Evolutionary conservation across 805 yeast species (phyloP), one percentile per base, ranked within the genome.

Genomic region (Kodamaea neixiangensis): DNA sequence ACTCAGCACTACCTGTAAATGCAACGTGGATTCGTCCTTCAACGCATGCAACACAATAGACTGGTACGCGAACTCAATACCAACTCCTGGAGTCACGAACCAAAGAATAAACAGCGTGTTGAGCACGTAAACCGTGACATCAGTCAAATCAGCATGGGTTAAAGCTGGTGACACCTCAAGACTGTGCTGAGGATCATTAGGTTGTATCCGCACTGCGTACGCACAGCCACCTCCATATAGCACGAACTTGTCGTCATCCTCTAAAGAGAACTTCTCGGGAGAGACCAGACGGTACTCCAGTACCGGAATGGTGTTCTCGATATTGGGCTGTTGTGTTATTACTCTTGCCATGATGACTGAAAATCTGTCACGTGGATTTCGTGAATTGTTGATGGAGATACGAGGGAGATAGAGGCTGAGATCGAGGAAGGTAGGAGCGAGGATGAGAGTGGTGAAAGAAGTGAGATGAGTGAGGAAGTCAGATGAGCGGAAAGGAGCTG

Each of bases 281-380:
- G 71, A 68, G 21, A 72, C 69, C 10, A 70, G 60, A 48, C 64
- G 71, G 54, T 66, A 75, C 19, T 60, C 57, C 13, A 61, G 47
- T 9, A 62, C 56, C 3, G 68, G 66, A 10, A 73, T 64, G 7
- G 80, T 75, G 59, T 75, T 73, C 51, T 75, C 80, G 46, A 64
- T 60, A 51, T 66, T 73, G 22, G 80, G 80, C 31, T 55, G 54
- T 48, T 64, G 68, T 47, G 47, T 21, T 43, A 61, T 51, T 46
- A 64, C 44, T 37, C 57, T 50, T 13, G 19, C 29, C 48, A 48
- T 48, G 29, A 19, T 47, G 34, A n/a, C 19, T 13, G 18, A 29
- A 34, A 7, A 20, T 21, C 5, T 17, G 35, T 45, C 48, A 45
- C 48, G 48, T 45, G 48, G n/a, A 37, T 14, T 20, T 35, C 33